Percentiles rank a stretch among this genome's conserved stretches.
phyloP scores from a whole-genome alignment of 306 rosid genomes.

The Ziziphus jujuba region DNA sequence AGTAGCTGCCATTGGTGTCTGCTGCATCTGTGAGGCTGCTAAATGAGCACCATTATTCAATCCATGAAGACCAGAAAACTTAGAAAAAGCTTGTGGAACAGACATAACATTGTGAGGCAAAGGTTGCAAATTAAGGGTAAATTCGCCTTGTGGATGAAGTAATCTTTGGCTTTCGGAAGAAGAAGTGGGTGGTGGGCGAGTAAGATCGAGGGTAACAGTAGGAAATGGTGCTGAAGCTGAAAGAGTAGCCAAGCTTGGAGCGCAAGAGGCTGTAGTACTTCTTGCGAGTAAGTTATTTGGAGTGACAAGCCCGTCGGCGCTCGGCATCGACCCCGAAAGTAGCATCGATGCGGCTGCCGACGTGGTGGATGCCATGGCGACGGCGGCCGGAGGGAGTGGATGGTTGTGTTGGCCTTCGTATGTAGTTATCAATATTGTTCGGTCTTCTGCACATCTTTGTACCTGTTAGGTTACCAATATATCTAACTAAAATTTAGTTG shows the following conservation, averaged over 20 bases:
- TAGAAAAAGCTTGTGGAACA: conserved; percentile 7
- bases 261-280: conserved; percentile 24
- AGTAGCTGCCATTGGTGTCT: not conserved
- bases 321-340: conserved; percentile 65
- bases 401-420: conserved; percentile 83
- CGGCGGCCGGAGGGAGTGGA: conserved; percentile 74
- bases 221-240: conserved; percentile 83
- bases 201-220: conserved; percentile 70
- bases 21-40: not conserved
- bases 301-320: conserved; percentile 42
- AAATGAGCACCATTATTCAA: conserved; percentile 4
- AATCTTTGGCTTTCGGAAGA: not conserved
- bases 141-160: conserved; percentile 2
- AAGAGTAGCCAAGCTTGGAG: conserved; percentile 56
- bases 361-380: conserved; percentile 69
- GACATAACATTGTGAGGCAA: conserved; percentile 11
- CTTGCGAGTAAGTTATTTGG: conserved; percentile 36
- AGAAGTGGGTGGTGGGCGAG: conserved; percentile 22
- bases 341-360: conserved; percentile 73
- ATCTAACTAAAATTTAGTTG: not conserved
- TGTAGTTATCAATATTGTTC: conserved; percentile 57
- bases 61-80: conserved; percentile 29
- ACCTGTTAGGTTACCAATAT: conserved; percentile 35
- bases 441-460: conserved; percentile 72
- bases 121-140: not conserved